These are phyloP conservation scores for Phytophthora pisi DNA, from an alignment of 352 stramenopile genomes.

Conservation along the genomic window DNA sequence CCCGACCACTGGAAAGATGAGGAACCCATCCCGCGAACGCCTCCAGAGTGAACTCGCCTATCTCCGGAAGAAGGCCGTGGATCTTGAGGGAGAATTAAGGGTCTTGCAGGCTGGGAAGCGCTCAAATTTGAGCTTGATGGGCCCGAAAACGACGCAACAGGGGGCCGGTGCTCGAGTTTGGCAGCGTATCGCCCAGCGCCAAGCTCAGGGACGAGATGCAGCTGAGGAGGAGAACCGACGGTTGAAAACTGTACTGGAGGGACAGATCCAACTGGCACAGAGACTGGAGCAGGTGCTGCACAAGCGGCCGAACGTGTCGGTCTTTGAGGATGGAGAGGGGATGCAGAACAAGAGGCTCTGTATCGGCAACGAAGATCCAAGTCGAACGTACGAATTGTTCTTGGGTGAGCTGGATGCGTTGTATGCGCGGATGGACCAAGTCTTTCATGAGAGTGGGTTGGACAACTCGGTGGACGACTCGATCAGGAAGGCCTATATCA, in stretches of 20 bases:
- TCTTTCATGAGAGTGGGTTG: conserved; percentile 58
- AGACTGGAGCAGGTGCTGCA: conserved; percentile 57
- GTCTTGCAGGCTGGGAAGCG: conserved; percentile 26
- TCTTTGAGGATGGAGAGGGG: conserved; percentile 26
- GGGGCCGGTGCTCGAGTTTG: conserved; percentile 40
- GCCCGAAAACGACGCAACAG: conserved; percentile 5
- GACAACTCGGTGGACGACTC: conserved; percentile 47
- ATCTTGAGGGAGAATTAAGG: conserved; percentile 47
- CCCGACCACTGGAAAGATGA: conserved; percentile 34
- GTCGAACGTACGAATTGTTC: conserved; percentile 41
- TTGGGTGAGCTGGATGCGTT: conserved; percentile 47
- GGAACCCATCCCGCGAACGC: conserved; percentile 53
- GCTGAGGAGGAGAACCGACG: conserved; percentile 54
- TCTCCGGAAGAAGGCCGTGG: conserved; percentile 45
- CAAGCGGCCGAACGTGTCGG: conserved; percentile 50
- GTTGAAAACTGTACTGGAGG: conserved; percentile 45
- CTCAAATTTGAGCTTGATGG: background rate
- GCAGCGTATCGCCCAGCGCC: conserved; percentile 55
- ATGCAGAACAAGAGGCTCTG: conserved; percentile 27
- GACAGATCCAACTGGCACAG: conserved; percentile 55
- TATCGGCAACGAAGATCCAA: conserved; percentile 25
- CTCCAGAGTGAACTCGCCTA: conserved; percentile 56
- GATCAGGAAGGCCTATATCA: conserved; percentile 46
- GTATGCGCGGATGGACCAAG: conserved; percentile 42
- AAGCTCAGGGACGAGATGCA: conserved; percentile 36